Conservation (phyloP, 257 asterid species). For the Solanum chilense region DNA sequence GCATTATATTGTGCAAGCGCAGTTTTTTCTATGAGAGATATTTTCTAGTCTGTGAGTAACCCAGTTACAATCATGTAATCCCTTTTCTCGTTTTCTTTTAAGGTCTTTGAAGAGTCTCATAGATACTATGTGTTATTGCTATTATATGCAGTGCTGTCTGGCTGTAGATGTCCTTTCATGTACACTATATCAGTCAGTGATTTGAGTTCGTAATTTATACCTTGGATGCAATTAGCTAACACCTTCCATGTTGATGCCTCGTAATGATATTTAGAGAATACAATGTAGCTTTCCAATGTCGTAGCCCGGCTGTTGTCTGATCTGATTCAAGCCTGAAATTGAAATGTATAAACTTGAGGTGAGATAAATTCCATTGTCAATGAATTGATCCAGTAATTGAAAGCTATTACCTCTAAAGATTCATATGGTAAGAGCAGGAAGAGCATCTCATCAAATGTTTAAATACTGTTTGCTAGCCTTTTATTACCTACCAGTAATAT, state of each 20-base stretch:
- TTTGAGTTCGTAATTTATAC: too few relatives aligned
- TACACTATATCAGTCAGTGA: too few relatives aligned
- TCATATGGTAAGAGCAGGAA: background rate
- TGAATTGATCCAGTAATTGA: background rate
- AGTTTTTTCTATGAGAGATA: background rate
- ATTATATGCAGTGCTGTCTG: background rate
- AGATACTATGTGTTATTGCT: background rate
- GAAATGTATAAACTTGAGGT: background rate
- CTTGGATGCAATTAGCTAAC: too few relatives aligned
- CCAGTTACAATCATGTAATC: background rate
- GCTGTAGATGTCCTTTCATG: background rate
- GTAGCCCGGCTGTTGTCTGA: background rate
- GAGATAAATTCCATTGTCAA: background rate
- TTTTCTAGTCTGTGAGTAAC: background rate
- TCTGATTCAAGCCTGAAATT: background rate
- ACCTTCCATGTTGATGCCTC: too few relatives aligned
- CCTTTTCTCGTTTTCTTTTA: background rate
- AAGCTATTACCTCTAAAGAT: background rate
- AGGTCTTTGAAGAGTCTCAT: background rate
- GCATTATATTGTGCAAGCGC: background rate
- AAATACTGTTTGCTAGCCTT: background rate
- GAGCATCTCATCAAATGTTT: background rate
- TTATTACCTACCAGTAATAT: background rate
- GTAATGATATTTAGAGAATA: background rate
- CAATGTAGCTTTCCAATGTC: background rate